Evolutionary conservation across 768 basidiomycete genomes (phyloP).

Genomic region (Kwoniella shandongensis): DNA sequence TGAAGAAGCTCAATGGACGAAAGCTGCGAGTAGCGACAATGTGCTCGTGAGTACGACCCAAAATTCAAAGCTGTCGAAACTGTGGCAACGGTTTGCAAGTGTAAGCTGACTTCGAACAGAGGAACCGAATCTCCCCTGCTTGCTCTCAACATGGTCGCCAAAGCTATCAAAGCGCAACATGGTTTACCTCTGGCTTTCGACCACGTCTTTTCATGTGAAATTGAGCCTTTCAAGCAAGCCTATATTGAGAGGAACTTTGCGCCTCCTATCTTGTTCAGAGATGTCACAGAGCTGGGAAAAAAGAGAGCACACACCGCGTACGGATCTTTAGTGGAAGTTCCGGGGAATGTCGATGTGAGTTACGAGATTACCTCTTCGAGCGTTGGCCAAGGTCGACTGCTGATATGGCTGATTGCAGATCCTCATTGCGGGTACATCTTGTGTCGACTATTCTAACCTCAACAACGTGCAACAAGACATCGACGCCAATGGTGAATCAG

Average conservation of each 20-base stretch:
- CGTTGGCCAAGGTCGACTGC: not conserved
- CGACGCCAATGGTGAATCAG: slow-evolving; percentile 85
- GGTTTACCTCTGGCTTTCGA: slow-evolving; percentile 69
- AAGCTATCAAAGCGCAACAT: slow-evolving; percentile 69
- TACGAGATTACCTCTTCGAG: not conserved
- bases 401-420: slow-evolving; percentile 17
- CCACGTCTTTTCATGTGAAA: slow-evolving; percentile 95
- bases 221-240: slow-evolving; percentile 95
- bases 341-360: slow-evolving; percentile 84
- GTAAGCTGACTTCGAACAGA: too few relatives aligned
- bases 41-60: slow-evolving; percentile 61
- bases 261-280: slow-evolving; percentile 86
- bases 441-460: slow-evolving; percentile 94
- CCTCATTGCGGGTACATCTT: slow-evolving; percentile 87
- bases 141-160: slow-evolving; percentile 78
- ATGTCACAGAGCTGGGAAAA: slow-evolving; percentile 76
- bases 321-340: slow-evolving; percentile 78
- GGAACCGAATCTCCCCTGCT: slow-evolving; percentile 93
- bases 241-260: slow-evolving; percentile 96
- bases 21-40: slow-evolving; percentile 92
- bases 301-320: slow-evolving; percentile 80
- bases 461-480: slow-evolving; percentile 91
- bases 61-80: too few relatives aligned
- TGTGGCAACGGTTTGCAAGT: too few relatives aligned
- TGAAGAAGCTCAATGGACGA: slow-evolving; percentile 61